Percentiles rank a stretch among this genome's conserved stretches.
Conservation (phyloP, 805 yeast genomes). For the Zygosaccharomyces bisporus region DNA sequence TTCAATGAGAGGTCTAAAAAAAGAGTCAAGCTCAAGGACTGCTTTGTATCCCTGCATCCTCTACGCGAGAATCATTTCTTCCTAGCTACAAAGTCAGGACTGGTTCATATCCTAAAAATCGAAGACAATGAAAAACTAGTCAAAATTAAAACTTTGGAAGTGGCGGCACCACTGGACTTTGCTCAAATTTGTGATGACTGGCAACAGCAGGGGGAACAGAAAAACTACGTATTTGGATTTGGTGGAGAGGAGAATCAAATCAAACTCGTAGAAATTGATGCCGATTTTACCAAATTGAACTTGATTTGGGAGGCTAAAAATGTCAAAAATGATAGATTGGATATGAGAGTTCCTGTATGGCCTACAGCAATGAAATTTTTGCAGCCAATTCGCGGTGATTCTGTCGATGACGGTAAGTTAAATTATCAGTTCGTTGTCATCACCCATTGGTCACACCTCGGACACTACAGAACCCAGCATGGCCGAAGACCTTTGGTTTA, state of each 20-base stretch:
- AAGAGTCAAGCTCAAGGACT: slow-evolving; percentile 36
- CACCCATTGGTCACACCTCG: slow-evolving; percentile 54
- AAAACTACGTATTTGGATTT: slow-evolving; percentile 50
- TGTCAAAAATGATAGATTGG: slow-evolving; percentile 75
- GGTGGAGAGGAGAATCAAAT: slow-evolving; percentile 79
- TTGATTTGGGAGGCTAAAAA: slow-evolving; percentile 69
- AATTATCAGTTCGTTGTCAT: slow-evolving; percentile 53
- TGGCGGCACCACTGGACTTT: slow-evolving; percentile 47
- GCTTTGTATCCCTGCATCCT: slow-evolving; percentile 37
- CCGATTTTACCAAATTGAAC: slow-evolving; percentile 29
- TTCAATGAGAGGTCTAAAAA: slow-evolving; percentile 27
- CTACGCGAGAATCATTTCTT: slow-evolving; percentile 31
- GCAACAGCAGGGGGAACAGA: slow-evolving; percentile 39
- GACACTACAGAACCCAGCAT: slow-evolving; percentile 64
- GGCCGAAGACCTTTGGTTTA: slow-evolving; percentile 60
- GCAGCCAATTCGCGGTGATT: slow-evolving; percentile 36
- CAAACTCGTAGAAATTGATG: slow-evolving; percentile 27
- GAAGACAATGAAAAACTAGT: slow-evolving; percentile 15
- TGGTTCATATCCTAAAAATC: slow-evolving; percentile 31
- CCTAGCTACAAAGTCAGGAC: slow-evolving; percentile 38
- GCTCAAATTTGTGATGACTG: slow-evolving; percentile 46
- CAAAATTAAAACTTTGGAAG: slow-evolving; percentile 20
- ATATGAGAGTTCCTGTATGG: slow-evolving; percentile 81
- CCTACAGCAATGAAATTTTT: slow-evolving; percentile 49
- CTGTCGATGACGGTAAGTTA: slow-evolving; percentile 27